Conservation (phyloP, 2,329 filamentous ascomycete species). For the Bipolaris gigantea region DNA sequence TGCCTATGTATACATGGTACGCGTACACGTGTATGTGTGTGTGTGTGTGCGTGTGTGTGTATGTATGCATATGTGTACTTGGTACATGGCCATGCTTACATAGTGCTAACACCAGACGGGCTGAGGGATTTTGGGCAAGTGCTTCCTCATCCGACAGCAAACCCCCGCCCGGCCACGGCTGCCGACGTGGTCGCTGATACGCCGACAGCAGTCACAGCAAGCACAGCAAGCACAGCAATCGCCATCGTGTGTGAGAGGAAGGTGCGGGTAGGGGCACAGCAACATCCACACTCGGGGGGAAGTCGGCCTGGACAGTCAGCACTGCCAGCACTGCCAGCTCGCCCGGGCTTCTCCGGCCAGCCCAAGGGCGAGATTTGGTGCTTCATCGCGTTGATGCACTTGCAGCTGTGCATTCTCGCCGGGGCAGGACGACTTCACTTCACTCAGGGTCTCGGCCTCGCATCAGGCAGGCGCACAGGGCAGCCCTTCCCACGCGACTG, state of each 20-base stretch:
- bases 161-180: background rate
- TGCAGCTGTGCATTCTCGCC: too few species aligned
- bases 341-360: background rate
- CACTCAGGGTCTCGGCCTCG: slow-evolving; percentile 1
- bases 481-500: slow-evolving; percentile 11
- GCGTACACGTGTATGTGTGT: background rate
- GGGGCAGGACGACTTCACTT: too few species aligned
- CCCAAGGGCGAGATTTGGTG: background rate
- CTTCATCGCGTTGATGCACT: too few species aligned
- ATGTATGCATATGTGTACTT: background rate
- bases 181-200: background rate
- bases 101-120: background rate
- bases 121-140: background rate
- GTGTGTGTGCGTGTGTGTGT: background rate
- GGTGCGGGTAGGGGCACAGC: background rate
- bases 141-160: background rate
- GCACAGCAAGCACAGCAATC: background rate
- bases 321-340: background rate
- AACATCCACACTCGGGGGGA: background rate
- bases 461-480: slow-evolving; percentile 10
- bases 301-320: too few species aligned
- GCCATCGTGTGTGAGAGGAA: background rate
- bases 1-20: background rate
- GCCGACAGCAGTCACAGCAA: background rate
- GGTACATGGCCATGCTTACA: background rate